Conservation (phyloP, 148 eudicot species). For the Drosera capensis region DNA sequence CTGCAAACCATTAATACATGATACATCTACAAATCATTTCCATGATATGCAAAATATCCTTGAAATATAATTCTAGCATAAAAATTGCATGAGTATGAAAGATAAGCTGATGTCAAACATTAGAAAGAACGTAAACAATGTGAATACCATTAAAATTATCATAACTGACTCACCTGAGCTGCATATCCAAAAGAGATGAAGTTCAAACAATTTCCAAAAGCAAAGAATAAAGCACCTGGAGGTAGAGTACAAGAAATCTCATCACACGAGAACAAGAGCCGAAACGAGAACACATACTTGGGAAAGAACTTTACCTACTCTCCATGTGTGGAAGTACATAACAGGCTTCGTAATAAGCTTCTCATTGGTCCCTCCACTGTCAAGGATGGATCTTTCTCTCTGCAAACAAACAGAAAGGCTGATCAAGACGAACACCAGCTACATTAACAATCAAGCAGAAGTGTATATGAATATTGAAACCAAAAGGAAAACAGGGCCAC, state of each 20-base stretch:
- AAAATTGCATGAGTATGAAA: not conserved
- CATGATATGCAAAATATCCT: too few species aligned
- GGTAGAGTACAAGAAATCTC: conserved; percentile 13
- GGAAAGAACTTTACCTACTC: conserved; percentile 48
- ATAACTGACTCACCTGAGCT: conserved; percentile 53
- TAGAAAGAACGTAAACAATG: not conserved
- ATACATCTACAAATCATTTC: too few species aligned
- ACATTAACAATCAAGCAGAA: too few species aligned
- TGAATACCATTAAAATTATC: not conserved
- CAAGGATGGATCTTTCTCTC: conserved; percentile 59
- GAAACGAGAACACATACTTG: conserved; percentile 21
- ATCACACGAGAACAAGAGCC: conserved; percentile 11
- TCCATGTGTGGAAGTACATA: conserved; percentile 82
- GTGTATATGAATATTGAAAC: too few species aligned
- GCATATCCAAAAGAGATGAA: conserved; percentile 95
- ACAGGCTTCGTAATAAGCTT: conserved; percentile 63
- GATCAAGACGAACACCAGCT: too few species aligned
- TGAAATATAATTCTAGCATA: too few species aligned
- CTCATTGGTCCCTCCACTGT: conserved; percentile 45
- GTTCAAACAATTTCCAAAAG: conserved; percentile 87
- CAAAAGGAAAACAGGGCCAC: too few species aligned
- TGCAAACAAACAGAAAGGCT: conserved; percentile 27
- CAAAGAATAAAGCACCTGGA: conserved; percentile 77
- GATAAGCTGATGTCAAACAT: not conserved
- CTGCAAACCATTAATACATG: too few species aligned